A percentile compares a stretch with the other conserved stretches of the same genome.
Conservation (phyloP, 192 early-diverging fungal genomes). For the Jimgerdemannia lactiflua region DNA sequence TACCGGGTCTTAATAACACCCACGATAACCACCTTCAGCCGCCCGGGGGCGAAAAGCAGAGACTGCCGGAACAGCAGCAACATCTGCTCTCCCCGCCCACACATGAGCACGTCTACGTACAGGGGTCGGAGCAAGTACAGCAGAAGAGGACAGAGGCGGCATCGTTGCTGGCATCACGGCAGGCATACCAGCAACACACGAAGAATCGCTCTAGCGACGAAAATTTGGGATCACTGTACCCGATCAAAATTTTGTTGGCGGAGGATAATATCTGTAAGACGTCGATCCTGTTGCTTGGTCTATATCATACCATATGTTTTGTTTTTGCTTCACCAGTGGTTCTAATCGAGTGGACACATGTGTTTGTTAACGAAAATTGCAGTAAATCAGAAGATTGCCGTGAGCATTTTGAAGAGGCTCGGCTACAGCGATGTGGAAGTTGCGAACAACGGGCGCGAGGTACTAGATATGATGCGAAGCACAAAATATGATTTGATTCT, state of each 20-base stretch:
- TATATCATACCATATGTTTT: not conserved
- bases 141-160: not conserved
- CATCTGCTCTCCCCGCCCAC: not conserved
- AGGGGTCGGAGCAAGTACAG: not conserved
- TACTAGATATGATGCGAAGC: conserved; percentile 39
- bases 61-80: not conserved
- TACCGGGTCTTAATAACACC: not conserved
- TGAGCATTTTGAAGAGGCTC: conserved; percentile 47
- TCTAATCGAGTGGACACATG: too few species aligned
- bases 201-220: conserved; percentile 15
- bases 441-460: conserved; percentile 47
- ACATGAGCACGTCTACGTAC: not conserved
- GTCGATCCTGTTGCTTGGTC: not conserved
- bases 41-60: not conserved
- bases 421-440: conserved; percentile 45
- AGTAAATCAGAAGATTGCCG: conserved; percentile 54
- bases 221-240: conserved; percentile 18
- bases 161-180: not conserved
- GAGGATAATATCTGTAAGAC: conserved; percentile 37
- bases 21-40: not conserved
- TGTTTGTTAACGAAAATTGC: not conserved
- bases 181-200: not conserved
- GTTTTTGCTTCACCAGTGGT: not conserved
- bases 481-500: conserved; percentile 45
- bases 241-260: conserved; percentile 30